Percentiles rank a stretch among this genome's conserved stretches.
These are phyloP conservation scores for Pyrenochaeta sp. DNA, from an alignment of 2,329 filamentous ascomycete species.

Conservation along the genomic window DNA sequence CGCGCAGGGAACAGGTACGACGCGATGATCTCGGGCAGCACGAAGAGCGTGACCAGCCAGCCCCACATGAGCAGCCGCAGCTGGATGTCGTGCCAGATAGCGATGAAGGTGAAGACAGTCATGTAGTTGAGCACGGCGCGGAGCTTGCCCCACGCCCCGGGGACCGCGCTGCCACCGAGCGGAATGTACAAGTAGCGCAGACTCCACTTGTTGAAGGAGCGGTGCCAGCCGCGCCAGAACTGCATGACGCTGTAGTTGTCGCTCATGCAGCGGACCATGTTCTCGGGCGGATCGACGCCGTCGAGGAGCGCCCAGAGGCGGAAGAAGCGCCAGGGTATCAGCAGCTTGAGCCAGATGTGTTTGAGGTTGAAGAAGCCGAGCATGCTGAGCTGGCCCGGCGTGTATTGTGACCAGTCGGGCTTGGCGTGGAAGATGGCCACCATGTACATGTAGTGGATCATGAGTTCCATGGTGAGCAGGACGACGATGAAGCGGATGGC, in stretches of 20 bases:
- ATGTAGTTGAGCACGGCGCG: conserved; percentile 77
- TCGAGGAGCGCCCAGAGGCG: conserved; percentile 93
- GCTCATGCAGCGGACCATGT: conserved; percentile 96
- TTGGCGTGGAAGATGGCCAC: conserved; percentile 86
- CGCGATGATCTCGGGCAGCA: conserved; percentile 84
- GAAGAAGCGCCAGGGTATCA: conserved; percentile 98
- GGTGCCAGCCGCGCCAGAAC: conserved; percentile 98
- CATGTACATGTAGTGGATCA: conserved; percentile 92
- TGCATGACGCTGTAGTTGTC: conserved; percentile 90
- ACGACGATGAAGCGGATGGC: conserved; percentile 80
- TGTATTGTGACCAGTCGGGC: conserved; percentile 83
- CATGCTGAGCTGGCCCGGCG: conserved; percentile 85
- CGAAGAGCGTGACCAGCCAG: conserved; percentile 94
- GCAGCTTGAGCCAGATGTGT: conserved; percentile 96
- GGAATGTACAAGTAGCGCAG: conserved; percentile 94
- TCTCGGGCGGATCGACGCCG: conserved; percentile 93
- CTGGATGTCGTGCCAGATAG: conserved; percentile 97
- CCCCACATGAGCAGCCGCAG: conserved; percentile 92
- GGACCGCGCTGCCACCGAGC: conserved; percentile 71
- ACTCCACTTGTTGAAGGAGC: conserved; percentile 93
- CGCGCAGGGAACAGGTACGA: conserved; percentile 74
- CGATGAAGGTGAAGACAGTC: conserved; percentile 93
- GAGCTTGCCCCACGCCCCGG: conserved; percentile 54
- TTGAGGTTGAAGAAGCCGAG: conserved; percentile 96
- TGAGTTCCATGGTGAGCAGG: conserved; percentile 82